Conservation (phyloP, 371 early-diverging fungal genomes). For the Syncephalastrum sp. region DNA sequence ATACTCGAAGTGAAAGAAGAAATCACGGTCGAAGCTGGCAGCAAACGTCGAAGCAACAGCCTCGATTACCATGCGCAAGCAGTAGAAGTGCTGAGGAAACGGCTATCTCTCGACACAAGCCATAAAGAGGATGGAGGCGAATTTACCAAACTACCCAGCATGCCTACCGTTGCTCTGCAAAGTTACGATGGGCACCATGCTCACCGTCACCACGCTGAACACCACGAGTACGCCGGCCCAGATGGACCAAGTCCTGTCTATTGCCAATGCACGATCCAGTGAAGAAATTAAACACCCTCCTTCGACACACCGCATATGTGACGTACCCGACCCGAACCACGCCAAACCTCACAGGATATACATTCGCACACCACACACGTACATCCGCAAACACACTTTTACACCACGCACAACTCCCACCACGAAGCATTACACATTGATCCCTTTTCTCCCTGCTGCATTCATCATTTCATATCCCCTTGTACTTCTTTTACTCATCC, state of each 20-base stretch:
- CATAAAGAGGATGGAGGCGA: background rate
- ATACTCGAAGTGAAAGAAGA: slow-evolving; percentile 1
- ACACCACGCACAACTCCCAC: no score
- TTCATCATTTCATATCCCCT: no score
- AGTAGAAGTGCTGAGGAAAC: slow-evolving; percentile 9
- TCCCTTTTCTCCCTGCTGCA: no score
- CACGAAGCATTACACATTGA: no score
- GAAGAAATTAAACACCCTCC: background rate
- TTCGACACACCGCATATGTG: no score
- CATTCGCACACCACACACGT: no score
- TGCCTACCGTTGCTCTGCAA: slow-evolving; percentile 41
- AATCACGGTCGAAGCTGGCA: slow-evolving; percentile 4
- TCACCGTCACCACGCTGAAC: slow-evolving; percentile 10
- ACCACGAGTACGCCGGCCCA: slow-evolving; percentile 17
- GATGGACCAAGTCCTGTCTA: slow-evolving; percentile 24
- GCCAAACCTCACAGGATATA: no score
- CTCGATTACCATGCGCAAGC: slow-evolving; percentile 20
- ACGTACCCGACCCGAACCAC: no score
- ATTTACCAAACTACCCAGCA: slow-evolving; percentile 19
- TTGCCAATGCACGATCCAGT: slow-evolving; percentile 39
- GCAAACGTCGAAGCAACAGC: slow-evolving; percentile 8
- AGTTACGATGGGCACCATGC: slow-evolving; percentile 15
- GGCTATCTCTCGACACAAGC: slow-evolving; percentile 11
- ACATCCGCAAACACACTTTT: no score
- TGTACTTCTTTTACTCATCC: no score